phyloP scores from a whole-genome alignment of 371 early-diverging fungal genomes.

The Polyrhizophydium stewartii region DNA sequence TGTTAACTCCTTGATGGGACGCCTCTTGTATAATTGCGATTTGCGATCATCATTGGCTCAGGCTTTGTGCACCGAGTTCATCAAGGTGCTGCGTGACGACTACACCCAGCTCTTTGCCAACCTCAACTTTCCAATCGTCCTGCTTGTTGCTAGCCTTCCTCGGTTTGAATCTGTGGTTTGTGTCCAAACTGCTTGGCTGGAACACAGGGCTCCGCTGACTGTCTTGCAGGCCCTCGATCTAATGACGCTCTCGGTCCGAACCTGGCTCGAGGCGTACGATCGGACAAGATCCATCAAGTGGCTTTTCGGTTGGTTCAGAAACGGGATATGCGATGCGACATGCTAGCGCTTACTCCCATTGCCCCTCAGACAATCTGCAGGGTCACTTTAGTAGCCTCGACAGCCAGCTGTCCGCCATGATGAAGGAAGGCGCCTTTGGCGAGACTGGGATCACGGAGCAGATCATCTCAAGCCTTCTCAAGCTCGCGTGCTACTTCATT shows the following conservation, averaged over 20 bases:
- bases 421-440: background rate
- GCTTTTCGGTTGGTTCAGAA: background rate
- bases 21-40: background rate
- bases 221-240: background rate
- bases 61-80: background rate
- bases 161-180: background rate
- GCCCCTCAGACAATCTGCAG: background rate
- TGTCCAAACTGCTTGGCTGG: background rate
- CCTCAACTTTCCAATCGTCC: background rate
- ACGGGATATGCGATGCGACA: background rate
- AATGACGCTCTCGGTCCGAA: background rate
- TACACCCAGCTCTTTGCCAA: background rate
- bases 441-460: background rate
- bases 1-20: background rate
- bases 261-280: conserved; percentile 1
- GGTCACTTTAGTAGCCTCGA: background rate
- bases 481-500: background rate
- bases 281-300: background rate
- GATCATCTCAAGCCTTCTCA: background rate
- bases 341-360: background rate
- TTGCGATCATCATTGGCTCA: background rate
- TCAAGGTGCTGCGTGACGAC: background rate
- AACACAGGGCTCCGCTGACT: background rate
- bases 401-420: background rate
- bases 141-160: background rate